Evolutionary conservation across 2,329 filamentous ascomycete species (phyloP), one percentile per base, ranked within the genome.

Genomic region (Xenoacremonium recifei): DNA sequence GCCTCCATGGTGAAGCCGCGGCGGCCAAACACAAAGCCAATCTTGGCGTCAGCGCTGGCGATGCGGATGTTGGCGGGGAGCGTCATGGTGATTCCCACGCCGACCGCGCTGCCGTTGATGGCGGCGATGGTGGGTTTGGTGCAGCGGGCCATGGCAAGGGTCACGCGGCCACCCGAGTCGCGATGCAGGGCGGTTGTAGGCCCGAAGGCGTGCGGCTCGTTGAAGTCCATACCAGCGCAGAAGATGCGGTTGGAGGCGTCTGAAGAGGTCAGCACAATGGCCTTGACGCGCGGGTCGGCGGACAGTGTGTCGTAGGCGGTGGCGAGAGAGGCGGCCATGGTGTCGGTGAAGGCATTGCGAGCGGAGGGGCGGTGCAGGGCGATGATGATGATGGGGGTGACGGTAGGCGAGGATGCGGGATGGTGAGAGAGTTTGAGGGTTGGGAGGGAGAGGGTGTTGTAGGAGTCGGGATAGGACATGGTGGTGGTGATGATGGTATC

Each of bases 1-100:
- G 83, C 85, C 64, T 91, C 87, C 77, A 87, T 84, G 45, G 80
- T 73, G 55, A 90, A 72, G 1, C 85, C 86, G 32, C 85, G 74
- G 19, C 84, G 76, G 18, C 77, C 73, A 62, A 90, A 91, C 15
- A 89, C 84, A 59, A 89, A 87, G 39, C 85, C 86, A 48, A 89
- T 77, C 58, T 85, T 85, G 3, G 84, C 82, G 10, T 68, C 64
- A 30, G 66, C 60, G 50, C 77, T 79, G 30, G 70, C 79, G 48
- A 84, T 55, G 37, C 75, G 68, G 39, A 79, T 69, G 36, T 69
- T 71, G 39, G 73, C 75, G 2, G 79, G 71, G 4, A 83, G 68
- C 21, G 78, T 79, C 73, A 82, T 79, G 27, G 79, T 83, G 51
- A 82, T 76, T 18, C 80, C 79, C 3, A 82, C 70, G 37, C 79